Evolutionary conservation across 768 basidiomycete genomes (phyloP).

Genomic region (Boletus subcaerulescens): DNA sequence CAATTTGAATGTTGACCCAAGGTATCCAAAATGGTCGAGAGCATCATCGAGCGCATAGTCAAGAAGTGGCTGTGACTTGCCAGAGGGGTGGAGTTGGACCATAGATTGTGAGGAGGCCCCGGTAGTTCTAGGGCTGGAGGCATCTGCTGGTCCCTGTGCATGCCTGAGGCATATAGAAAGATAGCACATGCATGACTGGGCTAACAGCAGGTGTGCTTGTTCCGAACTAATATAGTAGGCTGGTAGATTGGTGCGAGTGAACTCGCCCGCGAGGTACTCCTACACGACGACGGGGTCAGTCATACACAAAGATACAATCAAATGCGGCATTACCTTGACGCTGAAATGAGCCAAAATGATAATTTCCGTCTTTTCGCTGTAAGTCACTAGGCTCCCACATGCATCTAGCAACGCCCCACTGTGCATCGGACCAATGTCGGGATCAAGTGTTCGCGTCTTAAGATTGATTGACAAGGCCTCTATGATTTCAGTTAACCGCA

Average conservation of each 20-base stretch:
- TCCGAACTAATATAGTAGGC: background rate
- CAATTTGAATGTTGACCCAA: background rate
- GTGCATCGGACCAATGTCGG: conserved; percentile 1
- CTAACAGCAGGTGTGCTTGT: background rate
- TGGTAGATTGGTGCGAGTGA: background rate
- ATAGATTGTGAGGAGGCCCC: background rate
- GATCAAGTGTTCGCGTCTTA: background rate
- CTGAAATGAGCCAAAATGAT: conserved; percentile 5
- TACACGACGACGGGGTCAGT: background rate
- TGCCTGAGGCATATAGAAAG: background rate
- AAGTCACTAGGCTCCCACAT: conserved; percentile 6
- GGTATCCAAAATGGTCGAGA: background rate
- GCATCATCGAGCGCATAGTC: background rate
- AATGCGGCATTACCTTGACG: background rate
- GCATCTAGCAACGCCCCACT: conserved; percentile 1
- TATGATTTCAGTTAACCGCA: background rate
- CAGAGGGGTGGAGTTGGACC: background rate
- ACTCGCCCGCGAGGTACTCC: conserved; percentile 1
- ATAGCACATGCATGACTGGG: conserved; percentile 2
- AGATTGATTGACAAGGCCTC: conserved; percentile 1
- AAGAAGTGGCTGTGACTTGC: background rate
- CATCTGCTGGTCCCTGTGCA: background rate
- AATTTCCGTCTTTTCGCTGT: background rate
- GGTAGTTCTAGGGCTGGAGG: background rate
- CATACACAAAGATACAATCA: background rate